Evolutionary conservation across 495 filamentous ascomycete species (phyloP).

Genomic region (Neurospora sp.): DNA sequence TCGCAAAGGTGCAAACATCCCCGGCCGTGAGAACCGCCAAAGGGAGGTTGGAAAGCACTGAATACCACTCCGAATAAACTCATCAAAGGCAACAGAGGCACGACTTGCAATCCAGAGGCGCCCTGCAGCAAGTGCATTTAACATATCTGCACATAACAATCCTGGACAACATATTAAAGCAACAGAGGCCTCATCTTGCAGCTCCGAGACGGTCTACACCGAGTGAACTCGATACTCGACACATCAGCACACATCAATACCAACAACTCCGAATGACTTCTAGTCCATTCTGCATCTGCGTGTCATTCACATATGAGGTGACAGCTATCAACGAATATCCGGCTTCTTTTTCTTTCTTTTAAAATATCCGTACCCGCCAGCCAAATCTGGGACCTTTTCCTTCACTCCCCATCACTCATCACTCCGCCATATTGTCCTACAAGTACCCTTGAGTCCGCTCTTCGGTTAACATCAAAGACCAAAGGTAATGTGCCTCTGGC

Average conservation of each 20-base stretch:
- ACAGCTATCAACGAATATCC: neutral
- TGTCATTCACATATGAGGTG: neutral
- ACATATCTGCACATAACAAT: neutral
- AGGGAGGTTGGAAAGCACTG: neutral
- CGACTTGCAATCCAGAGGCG: neutral
- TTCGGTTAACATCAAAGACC: neutral
- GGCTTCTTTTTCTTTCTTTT: neutral
- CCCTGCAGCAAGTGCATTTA: neutral
- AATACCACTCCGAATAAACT: neutral
- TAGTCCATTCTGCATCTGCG: neutral
- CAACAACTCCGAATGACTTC: neutral
- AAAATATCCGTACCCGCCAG: neutral
- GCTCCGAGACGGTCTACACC: neutral
- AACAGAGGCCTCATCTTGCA: neutral
- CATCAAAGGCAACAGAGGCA: neutral
- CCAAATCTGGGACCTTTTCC: neutral
- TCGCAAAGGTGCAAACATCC: neutral
- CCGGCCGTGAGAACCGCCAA: neutral
- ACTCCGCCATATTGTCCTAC: neutral
- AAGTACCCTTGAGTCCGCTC: neutral
- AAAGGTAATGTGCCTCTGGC: neutral
- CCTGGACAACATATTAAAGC: neutral
- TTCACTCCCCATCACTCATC: neutral
- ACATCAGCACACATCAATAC: neutral
- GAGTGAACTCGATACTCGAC: neutral